phyloP scores from a whole-genome alignment of 768 basidiomycete genomes.

The Hypholoma sublateritium region DNA sequence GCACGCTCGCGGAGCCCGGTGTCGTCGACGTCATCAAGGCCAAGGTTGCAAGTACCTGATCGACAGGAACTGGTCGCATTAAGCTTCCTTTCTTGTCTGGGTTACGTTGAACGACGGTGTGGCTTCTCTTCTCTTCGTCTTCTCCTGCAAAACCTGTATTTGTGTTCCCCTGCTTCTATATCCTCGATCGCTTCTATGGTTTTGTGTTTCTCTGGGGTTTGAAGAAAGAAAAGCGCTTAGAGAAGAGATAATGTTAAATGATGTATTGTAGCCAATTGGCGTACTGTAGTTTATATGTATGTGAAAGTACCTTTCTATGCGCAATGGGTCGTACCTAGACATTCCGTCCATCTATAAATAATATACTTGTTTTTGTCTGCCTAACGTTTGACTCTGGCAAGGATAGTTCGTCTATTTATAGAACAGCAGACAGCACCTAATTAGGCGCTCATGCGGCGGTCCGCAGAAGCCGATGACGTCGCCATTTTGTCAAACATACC shows the following conservation, averaged over 20 bases:
- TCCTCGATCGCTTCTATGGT: background rate
- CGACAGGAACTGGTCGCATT: background rate
- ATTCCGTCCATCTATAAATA: background rate
- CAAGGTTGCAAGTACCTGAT: conserved; percentile 54
- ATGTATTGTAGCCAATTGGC: conserved; percentile 1
- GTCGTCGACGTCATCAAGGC: conserved; percentile 84
- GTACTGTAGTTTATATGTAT: conserved; percentile 1
- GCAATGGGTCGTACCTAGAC: background rate
- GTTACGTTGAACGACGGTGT: background rate
- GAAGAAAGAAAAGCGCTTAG: background rate
- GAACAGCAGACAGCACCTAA: too few species aligned
- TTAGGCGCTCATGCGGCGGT: too few species aligned
- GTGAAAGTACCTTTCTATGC: background rate
- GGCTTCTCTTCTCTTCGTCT: background rate
- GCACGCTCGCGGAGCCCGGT: conserved; percentile 86
- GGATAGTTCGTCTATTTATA: too few species aligned
- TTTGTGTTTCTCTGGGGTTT: conserved; percentile 3
- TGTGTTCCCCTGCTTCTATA: background rate
- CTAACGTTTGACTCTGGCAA: too few species aligned
- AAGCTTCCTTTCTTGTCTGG: background rate
- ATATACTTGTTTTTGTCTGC: background rate
- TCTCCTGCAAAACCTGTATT: background rate
- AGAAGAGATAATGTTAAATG: conserved; percentile 1
- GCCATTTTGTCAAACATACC: background rate
- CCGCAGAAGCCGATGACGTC: too few species aligned